Evolutionary conservation across 1,284 basidiomycete species (phyloP), one percentile per base, ranked within the genome.

Genomic region (Rhodotorula sp.): DNA sequence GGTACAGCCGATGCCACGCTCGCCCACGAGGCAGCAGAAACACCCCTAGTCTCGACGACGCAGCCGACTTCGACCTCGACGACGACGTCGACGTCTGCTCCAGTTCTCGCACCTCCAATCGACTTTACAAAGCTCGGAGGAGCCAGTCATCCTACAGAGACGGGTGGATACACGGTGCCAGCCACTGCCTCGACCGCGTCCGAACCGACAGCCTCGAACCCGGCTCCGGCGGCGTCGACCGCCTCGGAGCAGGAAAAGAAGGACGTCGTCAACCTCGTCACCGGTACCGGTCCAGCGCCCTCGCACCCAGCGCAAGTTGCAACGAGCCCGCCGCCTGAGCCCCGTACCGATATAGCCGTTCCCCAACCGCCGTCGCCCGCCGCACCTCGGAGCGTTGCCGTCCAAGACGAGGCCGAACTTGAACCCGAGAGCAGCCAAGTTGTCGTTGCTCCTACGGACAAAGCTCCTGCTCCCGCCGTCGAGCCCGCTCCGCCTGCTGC

Each of bases 381-480:
- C 26, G 37, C 24, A 20, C 33, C 44, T 42, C 37, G 37, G 37
- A 42, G 37, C 10, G 37, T 42, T 12, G 37, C 29, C n/a, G 24
- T 24, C 49, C 54, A 55, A 55, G 58, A 60, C 64, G 14, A 12
- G 45, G 8, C 61, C 61, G 20, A n/a, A 20, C n/a, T 15, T 55
- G 29, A 60, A 33, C 24, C 29, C 26, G 30, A 54, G 53, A 24
- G 8, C 14, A 49, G 48, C 48, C 6, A n/a, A n/a, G 53, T 54
- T 5, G 53, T 29, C 6, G 53, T 67, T 14, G 59, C 66, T 6
- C 18, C 60, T 4, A 56, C 49, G 24, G 69, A 71, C 60, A 30
- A 58, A 12, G 69, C 69, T 12, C 69, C 69, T 1, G 58, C 59
- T 24, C 69, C 69, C 8, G 66, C 69, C 6, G 30, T 22, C 46